These are phyloP conservation scores for Trichoderma brevicompactum DNA, from an alignment of 2,329 filamentous ascomycete genomes.

Conservation along the genomic window DNA sequence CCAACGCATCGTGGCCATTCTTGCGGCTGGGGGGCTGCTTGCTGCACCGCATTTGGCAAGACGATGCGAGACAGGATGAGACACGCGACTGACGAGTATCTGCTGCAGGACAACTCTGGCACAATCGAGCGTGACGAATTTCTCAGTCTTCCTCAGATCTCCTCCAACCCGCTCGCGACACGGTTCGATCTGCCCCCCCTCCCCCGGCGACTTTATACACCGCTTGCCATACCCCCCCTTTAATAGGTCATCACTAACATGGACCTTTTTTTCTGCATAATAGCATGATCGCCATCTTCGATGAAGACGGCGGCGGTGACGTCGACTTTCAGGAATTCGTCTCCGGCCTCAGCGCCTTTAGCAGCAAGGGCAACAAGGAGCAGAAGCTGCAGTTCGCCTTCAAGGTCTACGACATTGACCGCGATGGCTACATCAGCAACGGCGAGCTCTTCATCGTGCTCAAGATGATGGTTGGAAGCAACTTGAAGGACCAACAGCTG, in stretches of 20 bases:
- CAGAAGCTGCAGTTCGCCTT: slow-evolving; percentile 98
- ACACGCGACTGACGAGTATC: neutral
- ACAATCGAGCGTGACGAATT: slow-evolving; percentile 99
- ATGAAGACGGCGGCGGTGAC: slow-evolving; percentile 96
- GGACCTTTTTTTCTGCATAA: neutral
- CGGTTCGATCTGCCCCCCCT: slow-evolving; percentile 58
- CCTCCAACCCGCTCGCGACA: slow-evolving; percentile 94
- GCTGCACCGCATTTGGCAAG: neutral
- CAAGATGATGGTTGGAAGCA: slow-evolving; percentile 99
- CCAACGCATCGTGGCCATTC: neutral
- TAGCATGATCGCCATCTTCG: slow-evolving; percentile 98
- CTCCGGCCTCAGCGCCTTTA: slow-evolving; percentile 91
- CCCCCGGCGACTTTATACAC: slow-evolving; percentile 9
- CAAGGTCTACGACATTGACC: slow-evolving; percentile 99
- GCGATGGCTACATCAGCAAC: slow-evolving; percentile 98
- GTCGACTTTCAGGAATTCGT: slow-evolving; percentile 99
- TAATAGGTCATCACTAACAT: neutral
- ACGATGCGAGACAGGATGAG: neutral
- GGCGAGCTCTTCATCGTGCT: slow-evolving; percentile 98
- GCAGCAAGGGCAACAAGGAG: slow-evolving; percentile 97
- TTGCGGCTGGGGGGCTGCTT: neutral
- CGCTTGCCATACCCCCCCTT: neutral
- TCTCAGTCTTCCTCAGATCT: slow-evolving; percentile 94
- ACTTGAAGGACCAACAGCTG: slow-evolving; percentile 97
- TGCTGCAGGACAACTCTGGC: slow-evolving; percentile 84